These are phyloP conservation scores for Phytopythium delawarense DNA, from an alignment of 352 stramenopile genomes.

Conservation along the genomic window DNA sequence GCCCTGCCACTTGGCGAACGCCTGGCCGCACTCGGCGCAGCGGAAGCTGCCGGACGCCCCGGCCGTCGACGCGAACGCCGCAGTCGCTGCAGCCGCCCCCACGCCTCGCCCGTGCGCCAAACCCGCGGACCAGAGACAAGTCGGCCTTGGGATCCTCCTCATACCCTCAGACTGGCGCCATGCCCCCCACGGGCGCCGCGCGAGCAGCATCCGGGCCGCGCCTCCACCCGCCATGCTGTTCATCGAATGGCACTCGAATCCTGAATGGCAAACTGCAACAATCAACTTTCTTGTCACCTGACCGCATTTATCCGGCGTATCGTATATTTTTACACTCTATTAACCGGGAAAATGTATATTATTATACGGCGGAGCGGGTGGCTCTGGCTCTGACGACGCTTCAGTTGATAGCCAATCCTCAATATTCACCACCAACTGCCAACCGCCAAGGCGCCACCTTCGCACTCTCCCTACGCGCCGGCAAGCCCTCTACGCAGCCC, in stretches of 20 bases:
- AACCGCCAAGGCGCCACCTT: background rate
- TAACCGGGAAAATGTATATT: background rate
- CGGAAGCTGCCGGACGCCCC: conserved; percentile 24
- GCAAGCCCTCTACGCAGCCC: background rate
- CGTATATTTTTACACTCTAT: background rate
- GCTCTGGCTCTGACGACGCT: conserved; percentile 5
- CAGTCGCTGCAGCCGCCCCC: background rate
- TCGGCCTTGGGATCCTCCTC: background rate
- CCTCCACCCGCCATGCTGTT: background rate
- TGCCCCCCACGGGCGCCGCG: background rate
- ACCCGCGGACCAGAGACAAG: background rate
- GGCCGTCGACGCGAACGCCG: background rate
- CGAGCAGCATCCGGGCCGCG: background rate
- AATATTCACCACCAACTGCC: background rate
- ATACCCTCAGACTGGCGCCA: background rate
- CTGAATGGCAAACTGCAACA: background rate
- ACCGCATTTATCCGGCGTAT: background rate
- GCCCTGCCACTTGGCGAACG: conserved; percentile 81
- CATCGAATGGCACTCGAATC: background rate
- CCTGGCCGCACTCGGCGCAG: conserved; percentile 55
- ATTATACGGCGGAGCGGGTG: conserved; percentile 1
- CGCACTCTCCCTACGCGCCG: background rate
- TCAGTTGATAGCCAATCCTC: background rate
- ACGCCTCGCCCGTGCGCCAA: background rate
- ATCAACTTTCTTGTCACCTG: background rate